Evolutionary conservation across 2,329 filamentous ascomycete species (phyloP), one percentile per base, ranked within the genome.

Genomic region (Sarocladium kiliense): DNA sequence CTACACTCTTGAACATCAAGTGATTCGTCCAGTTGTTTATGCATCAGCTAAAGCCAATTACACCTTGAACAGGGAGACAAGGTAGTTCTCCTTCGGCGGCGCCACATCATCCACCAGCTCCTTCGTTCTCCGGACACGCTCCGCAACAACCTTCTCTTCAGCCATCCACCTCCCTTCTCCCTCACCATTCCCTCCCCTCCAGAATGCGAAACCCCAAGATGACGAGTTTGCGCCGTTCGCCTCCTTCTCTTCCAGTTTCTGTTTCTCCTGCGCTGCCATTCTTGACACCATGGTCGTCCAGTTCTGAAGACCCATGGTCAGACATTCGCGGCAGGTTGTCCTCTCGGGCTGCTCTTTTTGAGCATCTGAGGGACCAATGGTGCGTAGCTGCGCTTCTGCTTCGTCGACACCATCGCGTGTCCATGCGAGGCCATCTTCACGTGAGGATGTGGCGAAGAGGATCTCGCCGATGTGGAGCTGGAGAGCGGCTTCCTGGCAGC

Each of bases 401-500:
- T 88, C 74, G 61, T 92, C 87, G 30, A 96, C 90, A 25, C 88
- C 91, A 59, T 96, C 90, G 55, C 91, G 83, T 1, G 93, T 96
- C 93, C 93, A 97, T 5, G 85, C 85, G 2, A 97, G 77, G 0
- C 91, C 93, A 58, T 88, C 86, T 50, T 89, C 85, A 53, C 76
- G 74, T 18, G 70, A 72, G 1, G 65, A 62, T 3, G 81, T 81
- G 0, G 89, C 82, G 69, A 88, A 97, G 30, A 97, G 79, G 53
- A 97, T 96, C 73, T 97, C 93, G 57, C 93, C 93, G 59, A 97
- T 93, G 70, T 96, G 94, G 23, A 91, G 80, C 77, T 91, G 91
- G 14, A 97, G 73, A 0, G 84, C 90, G 2, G 91, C 91, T 70
- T 97, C 92, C 61, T 94, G 87, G 69, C 92, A 97, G 36, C 81